Conservation (phyloP, 2,329 filamentous ascomycete species). For the Shiraia sp. region DNA sequence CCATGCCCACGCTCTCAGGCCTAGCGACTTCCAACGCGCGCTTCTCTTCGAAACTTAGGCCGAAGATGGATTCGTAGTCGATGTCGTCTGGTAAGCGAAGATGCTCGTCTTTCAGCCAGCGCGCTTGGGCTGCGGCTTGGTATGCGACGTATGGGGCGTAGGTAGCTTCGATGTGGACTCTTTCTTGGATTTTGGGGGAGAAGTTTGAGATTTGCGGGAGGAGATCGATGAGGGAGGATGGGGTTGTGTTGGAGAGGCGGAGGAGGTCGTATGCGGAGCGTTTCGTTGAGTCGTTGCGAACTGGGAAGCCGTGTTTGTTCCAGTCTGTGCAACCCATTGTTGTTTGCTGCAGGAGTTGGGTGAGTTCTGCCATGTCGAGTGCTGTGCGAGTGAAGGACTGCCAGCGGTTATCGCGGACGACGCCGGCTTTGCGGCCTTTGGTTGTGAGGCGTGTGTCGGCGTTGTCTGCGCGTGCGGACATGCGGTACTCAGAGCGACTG, state of each 20-base stretch:
- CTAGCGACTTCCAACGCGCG: conserved; percentile 68
- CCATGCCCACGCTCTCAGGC: conserved; percentile 88
- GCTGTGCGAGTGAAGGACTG: conserved; percentile 66
- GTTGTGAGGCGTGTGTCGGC: conserved; percentile 84
- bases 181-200: conserved; percentile 62
- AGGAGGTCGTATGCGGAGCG: conserved; percentile 81
- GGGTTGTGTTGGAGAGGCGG: conserved; percentile 60
- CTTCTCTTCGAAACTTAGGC: conserved; percentile 80
- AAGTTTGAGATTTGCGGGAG: conserved; percentile 63
- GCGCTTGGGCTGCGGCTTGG: conserved; percentile 68
- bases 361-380: conserved; percentile 69
- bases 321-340: conserved; percentile 66
- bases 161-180: conserved; percentile 78
- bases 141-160: conserved; percentile 86
- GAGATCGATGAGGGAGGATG: conserved; percentile 60
- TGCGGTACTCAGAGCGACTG: conserved; percentile 89
- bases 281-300: conserved; percentile 66
- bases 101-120: conserved; percentile 76
- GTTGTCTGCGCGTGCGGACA: conserved; percentile 90
- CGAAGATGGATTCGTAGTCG: conserved; percentile 73
- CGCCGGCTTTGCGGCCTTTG: conserved; percentile 74
- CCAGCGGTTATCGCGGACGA: conserved; percentile 83
- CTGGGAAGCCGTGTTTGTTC: conserved; percentile 69
- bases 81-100: conserved; percentile 72
- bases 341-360: conserved; percentile 61